Conservation (phyloP, 305 asterid species). For the Fraxinus paxiana region DNA sequence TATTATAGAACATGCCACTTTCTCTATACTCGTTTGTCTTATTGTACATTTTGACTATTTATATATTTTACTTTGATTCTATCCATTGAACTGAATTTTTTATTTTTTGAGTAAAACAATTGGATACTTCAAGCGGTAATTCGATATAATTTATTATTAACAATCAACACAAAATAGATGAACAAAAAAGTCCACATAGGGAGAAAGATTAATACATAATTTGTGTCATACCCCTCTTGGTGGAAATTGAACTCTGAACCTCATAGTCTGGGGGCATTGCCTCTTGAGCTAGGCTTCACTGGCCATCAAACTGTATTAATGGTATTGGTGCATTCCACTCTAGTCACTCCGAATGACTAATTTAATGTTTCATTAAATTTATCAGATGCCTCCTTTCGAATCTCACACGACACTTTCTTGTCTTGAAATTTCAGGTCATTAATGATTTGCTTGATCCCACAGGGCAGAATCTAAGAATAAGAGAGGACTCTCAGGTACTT, state of each 20-base stretch:
- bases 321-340: neutral
- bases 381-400: conserved; percentile 9
- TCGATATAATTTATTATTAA: neutral
- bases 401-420: conserved; percentile 21
- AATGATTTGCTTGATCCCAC: conserved; percentile 81
- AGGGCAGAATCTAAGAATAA: conserved; percentile 71
- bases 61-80: neutral
- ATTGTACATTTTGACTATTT: neutral
- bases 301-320: neutral
- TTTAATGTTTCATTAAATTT: conserved; percentile 7
- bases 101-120: neutral
- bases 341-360: neutral
- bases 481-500: conserved; percentile 73
- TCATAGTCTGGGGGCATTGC: neutral
- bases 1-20: conserved; percentile 10
- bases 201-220: neutral
- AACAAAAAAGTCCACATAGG: neutral
- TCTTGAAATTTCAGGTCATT: conserved; percentile 57
- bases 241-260: neutral
- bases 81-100: neutral
- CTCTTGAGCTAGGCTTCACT: neutral
- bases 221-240: neutral
- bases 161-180: too few relatives aligned
- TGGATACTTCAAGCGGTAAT: neutral
- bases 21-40: neutral